Conservation (phyloP, 305 asterid genomes). For the Plantago coronopus region DNA sequence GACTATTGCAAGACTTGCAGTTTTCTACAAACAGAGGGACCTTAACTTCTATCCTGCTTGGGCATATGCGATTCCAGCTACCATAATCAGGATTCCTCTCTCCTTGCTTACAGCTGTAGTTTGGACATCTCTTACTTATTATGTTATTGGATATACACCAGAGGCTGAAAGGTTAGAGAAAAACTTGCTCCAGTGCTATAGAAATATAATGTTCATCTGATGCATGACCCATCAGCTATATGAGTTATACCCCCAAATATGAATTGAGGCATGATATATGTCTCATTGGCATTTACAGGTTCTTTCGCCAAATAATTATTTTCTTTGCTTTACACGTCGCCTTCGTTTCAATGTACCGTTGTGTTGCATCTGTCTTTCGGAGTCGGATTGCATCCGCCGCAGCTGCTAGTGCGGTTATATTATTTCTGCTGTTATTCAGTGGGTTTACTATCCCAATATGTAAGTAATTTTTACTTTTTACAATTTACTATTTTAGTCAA, state of each 20-base stretch:
- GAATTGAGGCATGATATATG: too few relatives aligned
- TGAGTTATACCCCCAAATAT: too few relatives aligned
- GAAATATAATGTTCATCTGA: too few relatives aligned
- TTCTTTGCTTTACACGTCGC: slow-evolving; percentile 16
- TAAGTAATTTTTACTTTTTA: slow-evolving; percentile 2
- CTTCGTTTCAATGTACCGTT: slow-evolving; percentile 12
- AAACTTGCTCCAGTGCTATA: too few relatives aligned
- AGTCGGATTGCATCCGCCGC: slow-evolving; percentile 20
- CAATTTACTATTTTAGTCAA: not conserved
- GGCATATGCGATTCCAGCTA: slow-evolving; percentile 31
- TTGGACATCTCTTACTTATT: slow-evolving; percentile 39
- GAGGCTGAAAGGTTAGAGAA: slow-evolving; percentile 43
- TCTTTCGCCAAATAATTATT: slow-evolving; percentile 20
- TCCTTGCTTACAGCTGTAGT: slow-evolving; percentile 27
- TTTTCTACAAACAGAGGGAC: slow-evolving; percentile 31
- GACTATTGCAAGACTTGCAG: slow-evolving; percentile 26
- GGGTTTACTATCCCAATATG: slow-evolving; percentile 22
- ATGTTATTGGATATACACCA: slow-evolving; percentile 35
- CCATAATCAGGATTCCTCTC: slow-evolving; percentile 23
- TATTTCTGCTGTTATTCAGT: slow-evolving; percentile 17
- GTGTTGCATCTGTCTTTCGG: slow-evolving; percentile 18
- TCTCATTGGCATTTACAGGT: slow-evolving; percentile 7
- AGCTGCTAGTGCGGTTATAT: slow-evolving; percentile 10
- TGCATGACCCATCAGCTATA: not conserved
- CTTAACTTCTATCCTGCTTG: slow-evolving; percentile 28